These are phyloP conservation scores for Penicillium olsonii DNA, from an alignment of 2,329 filamentous ascomycete genomes.

Conservation along the genomic window DNA sequence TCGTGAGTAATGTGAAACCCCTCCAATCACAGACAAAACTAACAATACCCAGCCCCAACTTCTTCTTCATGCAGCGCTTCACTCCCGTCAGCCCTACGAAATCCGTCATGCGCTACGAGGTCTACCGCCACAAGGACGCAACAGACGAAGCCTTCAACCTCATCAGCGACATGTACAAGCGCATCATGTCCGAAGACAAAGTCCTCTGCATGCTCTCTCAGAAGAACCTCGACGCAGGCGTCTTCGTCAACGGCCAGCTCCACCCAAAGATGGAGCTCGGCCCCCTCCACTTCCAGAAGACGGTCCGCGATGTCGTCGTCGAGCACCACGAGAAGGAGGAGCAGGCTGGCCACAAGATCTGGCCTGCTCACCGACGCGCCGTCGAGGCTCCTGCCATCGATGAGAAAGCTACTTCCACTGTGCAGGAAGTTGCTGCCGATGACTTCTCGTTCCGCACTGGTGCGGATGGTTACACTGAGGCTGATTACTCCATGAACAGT, in stretches of 20 bases:
- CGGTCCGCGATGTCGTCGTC: constrained; percentile 52
- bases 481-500: not conserved
- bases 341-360: constrained; percentile 50
- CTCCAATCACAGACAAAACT: not conserved
- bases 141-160: constrained; percentile 60
- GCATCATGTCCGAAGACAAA: constrained; percentile 67
- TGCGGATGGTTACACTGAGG: not conserved
- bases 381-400: not conserved
- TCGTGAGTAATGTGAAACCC: constrained; percentile 29
- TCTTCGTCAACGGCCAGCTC: constrained; percentile 64
- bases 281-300: constrained; percentile 59
- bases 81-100: constrained; percentile 56
- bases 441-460: not conserved
- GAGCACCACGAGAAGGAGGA: constrained; percentile 52
- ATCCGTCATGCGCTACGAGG: constrained; percentile 63
- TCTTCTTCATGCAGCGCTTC: constrained; percentile 67
- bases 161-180: constrained; percentile 64
- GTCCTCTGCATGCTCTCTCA: constrained; percentile 62
- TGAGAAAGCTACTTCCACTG: not conserved
- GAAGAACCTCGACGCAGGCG: constrained; percentile 61
- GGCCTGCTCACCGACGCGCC: constrained; percentile 46
- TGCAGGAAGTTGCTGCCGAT: not conserved
- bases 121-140: constrained; percentile 64
- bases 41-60: constrained; percentile 48
- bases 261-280: constrained; percentile 63